Percentiles rank a stretch among this genome's conserved stretches.
Conservation (phyloP, 257 asterid species). For the Solanum tacnaense region DNA sequence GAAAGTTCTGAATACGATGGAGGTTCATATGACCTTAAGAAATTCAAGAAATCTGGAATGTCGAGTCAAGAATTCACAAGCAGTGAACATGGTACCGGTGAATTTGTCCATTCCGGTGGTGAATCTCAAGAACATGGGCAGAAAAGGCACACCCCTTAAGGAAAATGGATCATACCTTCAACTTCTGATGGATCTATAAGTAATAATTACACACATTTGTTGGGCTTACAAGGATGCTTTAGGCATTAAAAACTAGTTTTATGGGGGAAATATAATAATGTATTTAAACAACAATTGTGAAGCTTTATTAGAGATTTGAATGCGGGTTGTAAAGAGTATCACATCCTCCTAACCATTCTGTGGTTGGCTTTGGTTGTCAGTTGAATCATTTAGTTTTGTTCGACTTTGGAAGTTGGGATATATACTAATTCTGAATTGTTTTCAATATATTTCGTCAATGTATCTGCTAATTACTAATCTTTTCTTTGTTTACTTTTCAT, state of each 20-base stretch:
- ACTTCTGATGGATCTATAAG: neutral
- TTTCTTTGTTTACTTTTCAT: neutral
- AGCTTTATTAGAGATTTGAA: neutral
- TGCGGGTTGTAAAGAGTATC: neutral
- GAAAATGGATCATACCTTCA: neutral
- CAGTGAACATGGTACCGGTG: constrained; percentile 13
- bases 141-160: neutral
- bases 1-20: constrained; percentile 43
- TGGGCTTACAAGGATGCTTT: neutral
- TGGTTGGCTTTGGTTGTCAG: neutral
- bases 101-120: constrained; percentile 11
- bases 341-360: neutral
- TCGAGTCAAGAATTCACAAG: constrained; percentile 69
- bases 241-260: neutral
- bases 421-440: neutral
- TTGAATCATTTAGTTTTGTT: neutral
- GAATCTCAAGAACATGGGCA: constrained; percentile 21
- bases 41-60: constrained; percentile 20
- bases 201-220: neutral
- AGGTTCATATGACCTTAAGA: constrained; percentile 22
- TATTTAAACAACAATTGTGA: neutral
- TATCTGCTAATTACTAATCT: neutral
- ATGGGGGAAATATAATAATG: neutral
- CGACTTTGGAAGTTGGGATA: neutral
- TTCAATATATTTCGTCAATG: neutral